Base-by-base conservation (phyloP, 371 early-diverging fungal genomes). In the Choanephora cucurbitarum region DNA sequence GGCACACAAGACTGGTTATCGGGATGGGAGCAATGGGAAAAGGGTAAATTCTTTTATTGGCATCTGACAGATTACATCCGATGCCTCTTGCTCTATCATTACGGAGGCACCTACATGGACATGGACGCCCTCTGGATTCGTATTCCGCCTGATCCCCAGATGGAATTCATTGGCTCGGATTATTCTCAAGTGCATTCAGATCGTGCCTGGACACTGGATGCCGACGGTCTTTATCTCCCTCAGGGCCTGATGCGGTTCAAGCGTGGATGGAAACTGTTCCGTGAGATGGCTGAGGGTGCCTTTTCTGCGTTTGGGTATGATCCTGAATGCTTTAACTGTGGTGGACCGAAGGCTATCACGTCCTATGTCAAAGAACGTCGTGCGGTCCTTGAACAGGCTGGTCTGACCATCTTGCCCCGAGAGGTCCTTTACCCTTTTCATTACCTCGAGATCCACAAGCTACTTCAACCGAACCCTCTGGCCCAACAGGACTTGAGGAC, bases 31-130 rank as follows among this genome's bases (percentile, higher is more conserved):
- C 71, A 74, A 14, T 84, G 83, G 85, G 75, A 74, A 23, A 66
- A 64, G 21, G 83, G 79, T 1, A 60, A 66, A 21, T 81, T 72
- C 61, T 86, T 84, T 63, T 75, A 80, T 37, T 81, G 78, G 55
- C 85, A 86, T 54, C 51, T 86, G 44, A 81, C 85, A 0, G 86
- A 86, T 57, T 86, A 84, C 49, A 67, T 86, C 50, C 71, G 85
- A 10, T 71, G 75, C 28, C 55, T 82, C 0, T 62, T 81, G 18
- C 62, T 86, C 4, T 84, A 86, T 69, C 83, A 84, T 44, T 86
- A 86, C 49, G 87, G 87, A 44, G 87, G 87, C 6, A 82, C 82
- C 3, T 86, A 83, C 64, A 86, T 86, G 87, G 87, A 86, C 51
- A 82, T 86, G 82, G 87, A 84, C 52, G 83, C 85, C 7, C 70